These are phyloP conservation scores for Nicotiana noctiflora DNA, from an alignment of 257 asterid genomes.

Conservation along the genomic window DNA sequence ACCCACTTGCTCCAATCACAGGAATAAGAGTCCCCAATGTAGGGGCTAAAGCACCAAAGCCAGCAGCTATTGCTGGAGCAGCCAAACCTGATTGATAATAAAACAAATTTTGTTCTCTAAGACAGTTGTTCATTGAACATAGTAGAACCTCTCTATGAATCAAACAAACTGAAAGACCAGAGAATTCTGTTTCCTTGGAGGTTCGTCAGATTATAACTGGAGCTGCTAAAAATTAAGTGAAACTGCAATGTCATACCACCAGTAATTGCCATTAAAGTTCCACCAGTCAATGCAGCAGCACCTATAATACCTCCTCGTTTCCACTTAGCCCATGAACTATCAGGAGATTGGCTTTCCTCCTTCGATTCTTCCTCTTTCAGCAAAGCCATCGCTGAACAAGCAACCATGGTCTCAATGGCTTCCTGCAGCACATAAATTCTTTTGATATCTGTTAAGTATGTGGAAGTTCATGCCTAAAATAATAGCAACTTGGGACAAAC, in stretches of 20 bases:
- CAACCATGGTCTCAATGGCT: slow-evolving; percentile 81
- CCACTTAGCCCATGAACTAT: slow-evolving; percentile 76
- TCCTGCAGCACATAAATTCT: slow-evolving; percentile 40
- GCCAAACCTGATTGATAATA: slow-evolving; percentile 53
- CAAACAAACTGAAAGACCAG: neutral
- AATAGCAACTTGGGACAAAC: neutral
- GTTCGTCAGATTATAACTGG: neutral
- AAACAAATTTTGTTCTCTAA: neutral
- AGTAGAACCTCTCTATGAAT: neutral
- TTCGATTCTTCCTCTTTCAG: slow-evolving; percentile 65
- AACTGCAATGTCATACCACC: slow-evolving; percentile 45
- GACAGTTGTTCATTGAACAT: neutral
- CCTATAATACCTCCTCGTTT: slow-evolving; percentile 94
- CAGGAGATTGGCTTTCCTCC: slow-evolving; percentile 35
- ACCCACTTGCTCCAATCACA: slow-evolving; percentile 87
- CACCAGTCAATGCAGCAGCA: slow-evolving; percentile 98
- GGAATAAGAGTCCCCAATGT: slow-evolving; percentile 82
- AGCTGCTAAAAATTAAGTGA: neutral
- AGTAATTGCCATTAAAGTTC: slow-evolving; percentile 89
- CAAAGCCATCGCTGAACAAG: slow-evolving; percentile 92
- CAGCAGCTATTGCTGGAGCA: slow-evolving; percentile 99
- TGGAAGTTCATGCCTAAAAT: neutral
- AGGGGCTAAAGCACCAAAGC: slow-evolving; percentile 90
- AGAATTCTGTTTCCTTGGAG: neutral
- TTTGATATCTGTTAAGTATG: neutral